Evolutionary conservation across 192 early-diverging fungal genomes (phyloP).

Genomic region (Gonapodya sp.): DNA sequence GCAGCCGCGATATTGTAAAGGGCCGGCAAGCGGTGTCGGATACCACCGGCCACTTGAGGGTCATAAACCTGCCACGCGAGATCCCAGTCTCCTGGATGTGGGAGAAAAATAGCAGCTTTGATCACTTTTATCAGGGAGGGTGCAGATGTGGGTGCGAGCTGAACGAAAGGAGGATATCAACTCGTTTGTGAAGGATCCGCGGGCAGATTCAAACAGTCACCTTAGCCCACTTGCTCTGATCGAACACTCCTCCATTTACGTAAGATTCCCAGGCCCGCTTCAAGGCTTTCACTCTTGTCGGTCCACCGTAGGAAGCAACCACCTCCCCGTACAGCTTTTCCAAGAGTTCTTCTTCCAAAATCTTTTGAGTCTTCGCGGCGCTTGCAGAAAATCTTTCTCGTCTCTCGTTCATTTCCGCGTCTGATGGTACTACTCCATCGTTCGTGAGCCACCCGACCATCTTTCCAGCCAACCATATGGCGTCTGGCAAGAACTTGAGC

Average conservation of each 20-base stretch:
- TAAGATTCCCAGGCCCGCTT: neutral
- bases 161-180: no score
- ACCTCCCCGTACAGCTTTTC: neutral
- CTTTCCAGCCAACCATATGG: conserved; percentile 1
- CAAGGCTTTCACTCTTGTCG: neutral
- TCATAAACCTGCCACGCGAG: neutral
- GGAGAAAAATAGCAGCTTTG: neutral
- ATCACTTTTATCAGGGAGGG: neutral
- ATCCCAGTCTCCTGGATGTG: neutral
- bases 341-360: neutral
- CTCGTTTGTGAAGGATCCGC: no score
- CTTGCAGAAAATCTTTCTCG: neutral
- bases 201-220: no score
- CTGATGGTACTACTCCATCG: neutral
- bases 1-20: conserved; percentile 1
- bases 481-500: neutral
- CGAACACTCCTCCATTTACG: neutral
- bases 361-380: neutral
- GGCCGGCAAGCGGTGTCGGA: neutral
- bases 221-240: neutral
- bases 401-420: neutral
- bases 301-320: neutral
- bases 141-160: neutral
- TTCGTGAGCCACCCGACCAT: conserved; percentile 4
- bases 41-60: conserved; percentile 3